Conservation (phyloP, 192 early-diverging fungal genomes). For the Rhizophagus prolifer region DNA sequence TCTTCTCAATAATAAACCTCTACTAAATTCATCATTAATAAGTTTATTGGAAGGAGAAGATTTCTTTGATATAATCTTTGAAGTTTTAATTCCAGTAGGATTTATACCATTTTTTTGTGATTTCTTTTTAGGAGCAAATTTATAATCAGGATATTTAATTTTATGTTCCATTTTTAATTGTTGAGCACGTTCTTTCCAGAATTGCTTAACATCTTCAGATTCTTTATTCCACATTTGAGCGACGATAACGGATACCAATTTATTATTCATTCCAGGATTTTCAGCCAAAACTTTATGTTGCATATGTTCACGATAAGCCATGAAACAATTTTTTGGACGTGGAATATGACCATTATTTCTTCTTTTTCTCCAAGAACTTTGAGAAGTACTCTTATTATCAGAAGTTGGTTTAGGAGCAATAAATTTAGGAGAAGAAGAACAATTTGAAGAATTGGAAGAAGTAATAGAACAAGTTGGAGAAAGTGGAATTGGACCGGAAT, state of each 20-base stretch:
- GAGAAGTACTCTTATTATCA: neutral
- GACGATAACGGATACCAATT: constrained; percentile 31
- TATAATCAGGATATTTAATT: constrained; percentile 36
- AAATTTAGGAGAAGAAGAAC: neutral
- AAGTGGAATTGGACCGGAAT: neutral
- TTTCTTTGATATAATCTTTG: neutral
- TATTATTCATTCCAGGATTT: constrained; percentile 32
- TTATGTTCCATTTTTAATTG: constrained; percentile 29
- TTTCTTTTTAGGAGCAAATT: constrained; percentile 41
- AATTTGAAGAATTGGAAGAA: neutral
- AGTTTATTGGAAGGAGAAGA: neutral
- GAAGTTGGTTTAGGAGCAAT: too few relatives aligned
- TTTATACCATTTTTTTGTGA: neutral
- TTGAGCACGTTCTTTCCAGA: constrained; percentile 29
- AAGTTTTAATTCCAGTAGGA: neutral
- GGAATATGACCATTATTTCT: constrained; percentile 33
- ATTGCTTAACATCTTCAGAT: constrained; percentile 18
- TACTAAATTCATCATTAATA: neutral
- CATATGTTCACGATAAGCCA: constrained; percentile 51
- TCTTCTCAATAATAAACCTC: neutral
- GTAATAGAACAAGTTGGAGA: neutral
- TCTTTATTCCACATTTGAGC: constrained; percentile 36
- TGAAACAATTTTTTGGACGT: constrained; percentile 40
- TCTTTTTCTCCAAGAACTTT: constrained; percentile 22
- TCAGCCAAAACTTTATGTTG: constrained; percentile 36